Base-by-base conservation (phyloP, 2,329 filamentous ascomycete species). In the Alternaria triticimaculans region DNA sequence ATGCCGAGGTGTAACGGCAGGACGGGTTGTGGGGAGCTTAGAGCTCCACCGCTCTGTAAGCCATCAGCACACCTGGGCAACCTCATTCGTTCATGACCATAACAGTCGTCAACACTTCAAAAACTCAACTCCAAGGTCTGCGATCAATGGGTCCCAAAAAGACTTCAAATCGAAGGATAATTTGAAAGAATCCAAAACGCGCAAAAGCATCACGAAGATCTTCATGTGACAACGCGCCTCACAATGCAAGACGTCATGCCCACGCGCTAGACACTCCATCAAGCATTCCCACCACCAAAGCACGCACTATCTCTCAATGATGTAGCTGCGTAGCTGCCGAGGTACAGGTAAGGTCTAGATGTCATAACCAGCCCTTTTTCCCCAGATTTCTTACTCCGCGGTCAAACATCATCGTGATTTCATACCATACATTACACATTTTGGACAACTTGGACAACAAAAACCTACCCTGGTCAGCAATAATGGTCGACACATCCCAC, bases 231-330 rank as follows among this genome's bases (percentile, higher is more conserved):
- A 37, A 51, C 48, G 11, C 30, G 11, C 37, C 55, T 21, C 33
- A 55, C 44, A 69, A 72, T 70, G 68, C 60, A 71, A 71, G 67
- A 71, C 68, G 70, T 71, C 70, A 72, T 70, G 25, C 41, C 26
- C 15, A 65, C 49, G 46, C 67, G 60, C 67, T 66, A 67, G 55
- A 59, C 58, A 55, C 54, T 60, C 63, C 62, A 62, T 67, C 64
- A 69, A 69, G 50, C 43, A 49, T 41, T 41, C 37, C 37, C 37
- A 41, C n/a, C 37, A 41, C 37, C 33, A 26, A 49, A 28, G 9
- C 54, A 25, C 63, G 55, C 20, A 37, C 25, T 58, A 37, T n/a
- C 23, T 30, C 5, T 62, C 49, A 37, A 68, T 67, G 62, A 67
- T 65, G 57, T 62, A 66, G 58, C 11, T 55, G 18, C 44, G 55